Evolutionary conservation across 768 basidiomycete species (phyloP).

Genomic region (Phylloporus rhodoxanthus): DNA sequence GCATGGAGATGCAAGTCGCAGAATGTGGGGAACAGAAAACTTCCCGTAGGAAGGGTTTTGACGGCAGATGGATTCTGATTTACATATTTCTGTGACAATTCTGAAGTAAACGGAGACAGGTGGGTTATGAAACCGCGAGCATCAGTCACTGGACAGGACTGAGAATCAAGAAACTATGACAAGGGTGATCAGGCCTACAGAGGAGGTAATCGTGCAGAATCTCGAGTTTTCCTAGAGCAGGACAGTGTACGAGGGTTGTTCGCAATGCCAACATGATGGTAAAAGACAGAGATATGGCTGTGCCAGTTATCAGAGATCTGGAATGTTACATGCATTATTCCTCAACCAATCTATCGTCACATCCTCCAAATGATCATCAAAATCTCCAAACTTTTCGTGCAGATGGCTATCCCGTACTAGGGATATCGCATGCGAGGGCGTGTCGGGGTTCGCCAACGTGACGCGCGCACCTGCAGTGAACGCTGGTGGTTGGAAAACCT

Average conservation of each 20-base stretch:
- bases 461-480: slow-evolving; percentile 44
- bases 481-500: slow-evolving; percentile 32
- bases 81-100: slow-evolving; percentile 33
- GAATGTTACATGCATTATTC: slow-evolving; percentile 32
- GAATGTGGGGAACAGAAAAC: slow-evolving; percentile 73
- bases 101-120: slow-evolving; percentile 36
- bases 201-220: slow-evolving; percentile 55
- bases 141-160: slow-evolving; percentile 25
- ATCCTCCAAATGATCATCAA: slow-evolving; percentile 79
- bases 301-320: slow-evolving; percentile 10
- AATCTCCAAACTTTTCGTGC: slow-evolving; percentile 65
- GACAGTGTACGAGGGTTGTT: slow-evolving; percentile 58
- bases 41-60: slow-evolving; percentile 42
- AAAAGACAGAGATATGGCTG: neutral
- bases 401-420: slow-evolving; percentile 46
- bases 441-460: slow-evolving; percentile 40
- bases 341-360: slow-evolving; percentile 48
- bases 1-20: slow-evolving; percentile 84
- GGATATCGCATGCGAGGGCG: slow-evolving; percentile 43
- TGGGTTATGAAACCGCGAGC: slow-evolving; percentile 46
- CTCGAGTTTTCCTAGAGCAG: slow-evolving; percentile 44
- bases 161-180: neutral
- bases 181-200: slow-evolving; percentile 25
- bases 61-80: slow-evolving; percentile 10
- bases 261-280: slow-evolving; percentile 26